These are phyloP conservation scores for Ophiosphaerella herpotricha DNA, from an alignment of 2,329 filamentous ascomycete species.

Conservation along the genomic window DNA sequence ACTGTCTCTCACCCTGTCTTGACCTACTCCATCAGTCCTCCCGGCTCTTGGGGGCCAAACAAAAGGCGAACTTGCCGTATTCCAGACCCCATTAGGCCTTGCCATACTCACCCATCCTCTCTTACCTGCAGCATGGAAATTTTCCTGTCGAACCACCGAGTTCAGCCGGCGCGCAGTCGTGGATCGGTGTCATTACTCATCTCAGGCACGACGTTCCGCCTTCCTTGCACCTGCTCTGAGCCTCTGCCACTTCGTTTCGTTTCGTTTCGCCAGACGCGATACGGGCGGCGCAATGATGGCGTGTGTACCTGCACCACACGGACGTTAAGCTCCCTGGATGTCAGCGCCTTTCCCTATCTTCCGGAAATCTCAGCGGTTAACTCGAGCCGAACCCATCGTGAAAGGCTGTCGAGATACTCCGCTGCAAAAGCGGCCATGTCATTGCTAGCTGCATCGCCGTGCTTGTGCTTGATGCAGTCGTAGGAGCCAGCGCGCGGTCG, in stretches of 20 bases:
- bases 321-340: slow-evolving; percentile 21
- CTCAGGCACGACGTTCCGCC: slow-evolving; percentile 40
- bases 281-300: slow-evolving; percentile 12
- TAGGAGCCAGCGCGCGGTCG: slow-evolving; percentile 17
- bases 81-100: slow-evolving; percentile 2
- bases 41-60: slow-evolving; percentile 20
- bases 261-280: slow-evolving; percentile 6
- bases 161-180: slow-evolving; percentile 18
- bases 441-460: slow-evolving; percentile 19
- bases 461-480: slow-evolving; percentile 20
- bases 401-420: slow-evolving; percentile 8
- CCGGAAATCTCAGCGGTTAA: slow-evolving; percentile 27
- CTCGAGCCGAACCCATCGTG: slow-evolving; percentile 12
- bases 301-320: slow-evolving; percentile 30
- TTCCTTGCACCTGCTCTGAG: slow-evolving; percentile 8
- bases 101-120: slow-evolving; percentile 8
- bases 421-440: slow-evolving; percentile 29
- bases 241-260: too few relatives aligned
- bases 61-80: background rate
- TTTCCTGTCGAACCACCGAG: slow-evolving; percentile 28
- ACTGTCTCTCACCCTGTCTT: slow-evolving; percentile 18
- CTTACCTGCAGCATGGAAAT: slow-evolving; percentile 9
- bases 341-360: slow-evolving; percentile 28
- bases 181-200: slow-evolving; percentile 15
- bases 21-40: slow-evolving; percentile 12